Percentiles rank a stretch among this genome's conserved stretches.
These are phyloP conservation scores for Hyaloscypha variabilis DNA, from an alignment of 495 filamentous ascomycete genomes.

Conservation along the genomic window DNA sequence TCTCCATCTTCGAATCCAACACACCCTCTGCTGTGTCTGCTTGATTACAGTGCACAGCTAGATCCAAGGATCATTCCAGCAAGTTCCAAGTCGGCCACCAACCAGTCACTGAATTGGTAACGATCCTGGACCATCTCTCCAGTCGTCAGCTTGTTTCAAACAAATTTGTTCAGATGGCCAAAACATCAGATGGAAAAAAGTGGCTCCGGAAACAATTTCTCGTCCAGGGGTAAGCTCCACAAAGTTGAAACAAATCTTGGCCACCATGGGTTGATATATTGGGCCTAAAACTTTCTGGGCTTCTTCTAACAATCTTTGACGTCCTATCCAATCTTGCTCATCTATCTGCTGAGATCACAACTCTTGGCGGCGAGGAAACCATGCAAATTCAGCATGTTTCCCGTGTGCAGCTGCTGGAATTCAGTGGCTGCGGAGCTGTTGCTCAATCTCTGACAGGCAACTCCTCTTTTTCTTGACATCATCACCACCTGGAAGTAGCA, in stretches of 20 bases:
- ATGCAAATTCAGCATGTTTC: not conserved
- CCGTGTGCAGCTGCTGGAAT: not conserved
- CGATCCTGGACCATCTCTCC: not conserved
- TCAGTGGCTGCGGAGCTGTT: not conserved
- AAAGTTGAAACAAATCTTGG: not conserved
- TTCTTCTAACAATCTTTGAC: not conserved
- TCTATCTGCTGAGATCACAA: constrained; percentile 9
- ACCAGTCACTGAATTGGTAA: too few relatives aligned
- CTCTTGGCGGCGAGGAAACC: not conserved
- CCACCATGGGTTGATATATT: constrained; percentile 6
- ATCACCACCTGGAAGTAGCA: not conserved
- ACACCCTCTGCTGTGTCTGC: not conserved
- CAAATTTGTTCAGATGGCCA: not conserved
- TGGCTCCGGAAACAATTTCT: not conserved
- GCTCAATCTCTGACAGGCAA: not conserved
- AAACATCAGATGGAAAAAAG: not conserved
- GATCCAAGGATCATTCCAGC: not conserved
- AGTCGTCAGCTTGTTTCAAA: not conserved
- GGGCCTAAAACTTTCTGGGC: not conserved
- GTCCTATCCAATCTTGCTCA: constrained; percentile 3
- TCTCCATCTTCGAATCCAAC: not conserved
- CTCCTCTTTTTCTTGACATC: not conserved
- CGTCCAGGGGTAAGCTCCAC: not conserved
- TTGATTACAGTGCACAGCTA: not conserved
- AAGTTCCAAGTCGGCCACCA: not conserved